Evolutionary conservation across 495 filamentous ascomycete species (phyloP), one percentile per base, ranked within the genome.

Genomic region (Neurospora cerealis): DNA sequence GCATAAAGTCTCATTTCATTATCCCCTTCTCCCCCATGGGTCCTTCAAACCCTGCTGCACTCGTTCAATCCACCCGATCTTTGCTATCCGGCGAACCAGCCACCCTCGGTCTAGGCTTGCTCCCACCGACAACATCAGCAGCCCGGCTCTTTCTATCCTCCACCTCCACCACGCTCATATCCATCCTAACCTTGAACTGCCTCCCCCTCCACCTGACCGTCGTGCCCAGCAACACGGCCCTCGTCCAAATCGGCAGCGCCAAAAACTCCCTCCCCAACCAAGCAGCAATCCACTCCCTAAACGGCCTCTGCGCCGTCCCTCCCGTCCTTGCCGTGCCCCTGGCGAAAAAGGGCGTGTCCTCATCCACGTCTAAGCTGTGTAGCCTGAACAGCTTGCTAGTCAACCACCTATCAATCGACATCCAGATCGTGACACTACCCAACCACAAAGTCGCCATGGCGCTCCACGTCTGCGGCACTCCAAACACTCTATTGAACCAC

Each of bases 121-220:
- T 24, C 48, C 74, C 48, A 24, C 37, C 24, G 32, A 15, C 7
- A 70, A 54, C 69, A 62, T 72, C 48, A 37, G 13, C 28, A 48
- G 54, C 28, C 21, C n/a, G 6, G 3, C 8, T 37, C 6, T 70
- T 62, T 24, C 8, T 69, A 41, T 36, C 42, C 21, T 77, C 80
- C 32, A 88, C 77, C 71, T 85, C 83, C 11, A 84, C 82, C 21
- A 96, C 95, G 74, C 87, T 93, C 88, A 95, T 97, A 82, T 97
- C 93, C 76, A 90, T 85, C 5, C 92, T 88, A 15, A 99, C 94
- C 79, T 89, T 88, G 80, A 98, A 98, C 34, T 85, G 87, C 75
- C 89, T 89, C 0, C 94, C 94, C 41, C 96, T 86, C 96, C 96
- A 98, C 72, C 88, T 87, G 13, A 98, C 93, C 37, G 89, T 94